Evolutionary conservation across 139 green algal genomes (phyloP).

Genomic region (Ettlia oleoabundans): DNA sequence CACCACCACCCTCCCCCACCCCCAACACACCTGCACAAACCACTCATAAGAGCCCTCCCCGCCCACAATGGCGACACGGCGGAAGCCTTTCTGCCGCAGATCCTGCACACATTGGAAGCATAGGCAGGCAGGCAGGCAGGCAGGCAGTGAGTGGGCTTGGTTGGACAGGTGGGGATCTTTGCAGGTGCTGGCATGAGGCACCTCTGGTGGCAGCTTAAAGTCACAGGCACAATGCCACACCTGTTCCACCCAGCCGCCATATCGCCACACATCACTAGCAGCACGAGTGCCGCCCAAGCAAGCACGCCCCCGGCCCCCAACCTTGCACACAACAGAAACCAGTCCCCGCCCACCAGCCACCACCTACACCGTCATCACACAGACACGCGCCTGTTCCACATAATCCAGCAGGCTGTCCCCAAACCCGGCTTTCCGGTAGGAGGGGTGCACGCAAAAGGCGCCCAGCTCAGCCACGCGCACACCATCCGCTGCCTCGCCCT

Average conservation of each 20-base stretch:
- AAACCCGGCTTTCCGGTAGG: slow-evolving; percentile 78
- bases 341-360: neutral
- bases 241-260: no score
- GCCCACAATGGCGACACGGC: slow-evolving; percentile 73
- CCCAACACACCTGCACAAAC: slow-evolving; percentile 56
- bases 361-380: slow-evolving; percentile 2
- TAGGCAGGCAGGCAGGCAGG: no score
- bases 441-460: slow-evolving; percentile 84
- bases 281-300: no score
- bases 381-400: slow-evolving; percentile 54
- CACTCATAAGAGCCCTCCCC: slow-evolving; percentile 53
- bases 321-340: neutral
- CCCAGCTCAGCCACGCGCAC: slow-evolving; percentile 78
- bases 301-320: no score
- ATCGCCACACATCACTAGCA: no score
- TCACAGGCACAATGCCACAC: no score
- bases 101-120: no score
- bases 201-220: no score
- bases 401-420: slow-evolving; percentile 91
- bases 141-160: slow-evolving; percentile 40
- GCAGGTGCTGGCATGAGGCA: no score
- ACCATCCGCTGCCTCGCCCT: slow-evolving; percentile 44
- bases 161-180: no score
- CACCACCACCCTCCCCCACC: slow-evolving; percentile 50
- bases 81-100: slow-evolving; percentile 62